phyloP scores from a whole-genome alignment of 768 basidiomycete genomes.

The Postia placenta region DNA sequence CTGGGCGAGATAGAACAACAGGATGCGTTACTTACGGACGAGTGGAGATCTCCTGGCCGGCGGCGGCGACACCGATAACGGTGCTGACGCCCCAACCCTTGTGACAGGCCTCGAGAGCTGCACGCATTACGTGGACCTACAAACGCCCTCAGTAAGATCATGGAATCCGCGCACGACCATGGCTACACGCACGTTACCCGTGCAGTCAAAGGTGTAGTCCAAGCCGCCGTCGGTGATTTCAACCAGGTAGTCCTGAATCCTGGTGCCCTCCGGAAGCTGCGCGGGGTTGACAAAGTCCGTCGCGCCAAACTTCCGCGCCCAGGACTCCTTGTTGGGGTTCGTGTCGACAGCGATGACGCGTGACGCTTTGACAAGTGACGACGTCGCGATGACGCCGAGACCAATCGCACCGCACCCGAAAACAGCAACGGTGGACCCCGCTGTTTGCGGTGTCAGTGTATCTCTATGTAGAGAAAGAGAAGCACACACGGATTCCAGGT shows the following conservation, averaged over 20 bases:
- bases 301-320: slow-evolving; percentile 92
- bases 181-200: slow-evolving; percentile 62
- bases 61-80: slow-evolving; percentile 94
- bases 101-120: slow-evolving; percentile 97
- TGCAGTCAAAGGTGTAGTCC: slow-evolving; percentile 96
- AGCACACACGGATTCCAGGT: slow-evolving; percentile 65
- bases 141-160: neutral
- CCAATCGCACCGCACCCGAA: slow-evolving; percentile 98
- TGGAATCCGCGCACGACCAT: neutral
- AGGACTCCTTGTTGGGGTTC: slow-evolving; percentile 78
- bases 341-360: slow-evolving; percentile 91
- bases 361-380: slow-evolving; percentile 69
- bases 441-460: slow-evolving; percentile 30
- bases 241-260: slow-evolving; percentile 84
- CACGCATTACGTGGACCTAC: slow-evolving; percentile 87
- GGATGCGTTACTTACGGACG: slow-evolving; percentile 21
- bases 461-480: neutral
- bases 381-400: slow-evolving; percentile 84
- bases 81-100: slow-evolving; percentile 99
- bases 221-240: slow-evolving; percentile 95
- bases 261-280: slow-evolving; percentile 66
- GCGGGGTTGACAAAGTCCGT: slow-evolving; percentile 90
- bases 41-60: slow-evolving; percentile 70
- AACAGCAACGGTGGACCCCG: slow-evolving; percentile 84
- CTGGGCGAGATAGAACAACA: neutral